Evolutionary conservation across 108 stramenopile species (phyloP).

Genomic region (Aurantiochytrium sp.): DNA sequence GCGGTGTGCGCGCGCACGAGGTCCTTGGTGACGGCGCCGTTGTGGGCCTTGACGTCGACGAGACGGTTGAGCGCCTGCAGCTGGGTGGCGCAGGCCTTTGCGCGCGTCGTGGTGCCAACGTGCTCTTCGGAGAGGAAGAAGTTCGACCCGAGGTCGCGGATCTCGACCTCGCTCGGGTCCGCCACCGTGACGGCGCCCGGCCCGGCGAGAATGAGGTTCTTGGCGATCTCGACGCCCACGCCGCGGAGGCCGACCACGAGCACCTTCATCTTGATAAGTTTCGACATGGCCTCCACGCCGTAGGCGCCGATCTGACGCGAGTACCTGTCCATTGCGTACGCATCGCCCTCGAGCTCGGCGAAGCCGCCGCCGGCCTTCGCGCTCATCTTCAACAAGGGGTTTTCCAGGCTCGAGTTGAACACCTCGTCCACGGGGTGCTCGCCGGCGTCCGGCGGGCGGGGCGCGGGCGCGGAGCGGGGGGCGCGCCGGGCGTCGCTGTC

Average conservation of each 20-base stretch:
- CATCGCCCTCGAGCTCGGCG: slow-evolving; percentile 27
- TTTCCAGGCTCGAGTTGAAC: too few relatives aligned
- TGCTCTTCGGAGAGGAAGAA: slow-evolving; percentile 55
- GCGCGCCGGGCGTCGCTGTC: too few relatives aligned
- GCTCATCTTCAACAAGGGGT: too few relatives aligned
- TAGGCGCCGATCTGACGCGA: slow-evolving; percentile 59
- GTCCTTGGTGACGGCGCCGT: neutral
- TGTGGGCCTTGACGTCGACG: slow-evolving; percentile 46
- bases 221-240: slow-evolving; percentile 58
- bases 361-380: neutral
- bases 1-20: slow-evolving; percentile 40
- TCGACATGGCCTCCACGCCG: slow-evolving; percentile 48
- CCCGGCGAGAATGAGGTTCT: slow-evolving; percentile 56
- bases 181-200: slow-evolving; percentile 40
- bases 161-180: slow-evolving; percentile 39
- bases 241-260: slow-evolving; percentile 61
- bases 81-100: neutral
- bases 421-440: too few relatives aligned
- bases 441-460: too few relatives aligned
- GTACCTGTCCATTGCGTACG: slow-evolving; percentile 60
- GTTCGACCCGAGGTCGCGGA: slow-evolving; percentile 54
- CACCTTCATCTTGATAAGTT: slow-evolving; percentile 45
- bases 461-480: too few relatives aligned
- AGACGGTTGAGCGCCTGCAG: slow-evolving; percentile 56
- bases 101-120: slow-evolving; percentile 41